Conservation (phyloP, 495 filamentous ascomycete species). For the Glarea lozoyensis region DNA sequence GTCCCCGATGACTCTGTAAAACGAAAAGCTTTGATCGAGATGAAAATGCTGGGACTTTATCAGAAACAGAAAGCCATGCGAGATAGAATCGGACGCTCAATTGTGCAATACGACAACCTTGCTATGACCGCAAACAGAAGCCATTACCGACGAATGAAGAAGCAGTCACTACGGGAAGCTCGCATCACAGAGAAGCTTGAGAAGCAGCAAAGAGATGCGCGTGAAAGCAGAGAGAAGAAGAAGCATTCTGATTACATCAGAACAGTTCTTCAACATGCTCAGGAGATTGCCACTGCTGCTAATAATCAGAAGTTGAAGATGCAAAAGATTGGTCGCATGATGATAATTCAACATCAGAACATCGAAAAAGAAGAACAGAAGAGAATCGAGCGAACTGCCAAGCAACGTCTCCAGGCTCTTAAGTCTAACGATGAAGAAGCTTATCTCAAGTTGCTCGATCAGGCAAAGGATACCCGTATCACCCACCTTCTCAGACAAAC, state of each 20-base stretch:
- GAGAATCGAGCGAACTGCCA: constrained; percentile 90
- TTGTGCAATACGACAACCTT: constrained; percentile 88
- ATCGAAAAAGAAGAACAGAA: constrained; percentile 99
- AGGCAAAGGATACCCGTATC: constrained; percentile 98
- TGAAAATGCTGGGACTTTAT: constrained; percentile 74
- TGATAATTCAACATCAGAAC: constrained; percentile 80
- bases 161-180: constrained; percentile 89
- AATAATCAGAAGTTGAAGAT: constrained; percentile 56
- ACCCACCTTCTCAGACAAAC: constrained; percentile 93
- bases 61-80: constrained; percentile 78
- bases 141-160: constrained; percentile 88
- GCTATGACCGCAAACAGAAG: constrained; percentile 90
- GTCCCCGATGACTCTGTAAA: constrained; percentile 76
- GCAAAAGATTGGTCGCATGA: constrained; percentile 79
- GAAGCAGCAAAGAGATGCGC: constrained; percentile 94
- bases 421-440: constrained; percentile 99
- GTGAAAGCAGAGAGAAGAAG: constrained; percentile 89
- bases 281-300: constrained; percentile 51
- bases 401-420: constrained; percentile 97
- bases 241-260: constrained; percentile 86
- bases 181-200: constrained; percentile 96
- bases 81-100: constrained; percentile 75
- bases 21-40: constrained; percentile 83
- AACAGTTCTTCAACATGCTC: constrained; percentile 57
- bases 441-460: constrained; percentile 90